Evolutionary conservation across 2,329 filamentous ascomycete genomes (phyloP), one percentile per base, ranked within the genome.

Genomic region (Arthrobotrys megalospora): DNA sequence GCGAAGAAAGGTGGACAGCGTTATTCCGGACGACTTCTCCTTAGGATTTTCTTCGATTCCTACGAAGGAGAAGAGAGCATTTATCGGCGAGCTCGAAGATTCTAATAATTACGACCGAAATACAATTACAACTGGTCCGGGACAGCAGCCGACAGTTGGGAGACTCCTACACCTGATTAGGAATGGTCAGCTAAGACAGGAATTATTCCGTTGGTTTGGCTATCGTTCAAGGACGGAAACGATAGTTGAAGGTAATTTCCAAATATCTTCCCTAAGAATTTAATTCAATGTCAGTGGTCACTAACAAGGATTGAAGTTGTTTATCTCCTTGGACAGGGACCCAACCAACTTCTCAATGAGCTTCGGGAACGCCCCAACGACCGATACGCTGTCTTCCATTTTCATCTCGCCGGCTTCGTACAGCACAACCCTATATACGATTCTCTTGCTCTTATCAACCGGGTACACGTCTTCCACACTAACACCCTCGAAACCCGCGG

Each of bases 331-430:
- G 55, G 55, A 60, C 24, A 36, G 24, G 24, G 43, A 24, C 55
- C 55, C 28, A 11, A 32, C 12, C 34, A n/a, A 24, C 19, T 60
- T n/a, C n/a, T 60, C 10, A 28, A 36, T 2, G 55, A 60, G 19
- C 55, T 60, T 11, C 55, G 43, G n/a, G 55, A 60, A 11, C 55
- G 43, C 24, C 55, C 28, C 19, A 60, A 16, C 12, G 55, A 60
- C 55, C 6, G 55, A 60, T 60, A 60, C 16, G 55, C 36, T 7
- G 55, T 60, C 19, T 60, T 60, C 19, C 55, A 60, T 28, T 60
- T 41, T 36, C 55, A 60, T 12, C 43, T 60, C 36, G 16, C 19
- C 19, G 36, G 28, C 34, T 60, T 24, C 36, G 36, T 41, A 7
- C 36, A 28, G 5, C 24, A 34, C 36, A 12, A 12, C 5, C 28